Conservation (phyloP, 2,329 filamentous ascomycete genomes). For the Fusarium cyanostomum region DNA sequence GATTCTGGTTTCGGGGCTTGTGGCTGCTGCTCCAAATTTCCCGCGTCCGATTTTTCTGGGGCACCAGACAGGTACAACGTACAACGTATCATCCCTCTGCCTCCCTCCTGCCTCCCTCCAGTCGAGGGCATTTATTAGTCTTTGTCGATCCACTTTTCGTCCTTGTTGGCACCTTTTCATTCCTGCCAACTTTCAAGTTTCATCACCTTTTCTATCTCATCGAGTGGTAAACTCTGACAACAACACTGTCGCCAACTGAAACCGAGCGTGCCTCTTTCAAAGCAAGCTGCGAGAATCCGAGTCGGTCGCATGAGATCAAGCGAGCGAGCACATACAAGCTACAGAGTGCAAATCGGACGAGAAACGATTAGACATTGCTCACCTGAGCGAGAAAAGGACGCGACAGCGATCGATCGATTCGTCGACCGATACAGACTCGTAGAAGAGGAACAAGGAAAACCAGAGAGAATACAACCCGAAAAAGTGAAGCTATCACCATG, state of each 20-base stretch:
- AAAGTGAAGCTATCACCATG: constrained; percentile 64
- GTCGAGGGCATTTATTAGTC: not conserved
- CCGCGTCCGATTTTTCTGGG: not conserved
- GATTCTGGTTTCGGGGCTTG: not conserved
- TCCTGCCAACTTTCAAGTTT: constrained; percentile 16
- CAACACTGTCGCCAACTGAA: not conserved
- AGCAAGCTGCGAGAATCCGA: not conserved
- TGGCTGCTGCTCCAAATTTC: not conserved
- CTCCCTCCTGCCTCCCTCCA: constrained; percentile 1
- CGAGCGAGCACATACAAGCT: constrained; percentile 11
- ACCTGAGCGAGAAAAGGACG: constrained; percentile 30
- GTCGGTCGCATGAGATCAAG: not conserved
- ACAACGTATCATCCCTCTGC: not conserved
- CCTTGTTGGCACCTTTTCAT: constrained; percentile 25
- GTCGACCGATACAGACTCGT: constrained; percentile 9
- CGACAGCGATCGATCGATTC: constrained; percentile 19
- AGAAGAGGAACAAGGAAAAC: constrained; percentile 1
- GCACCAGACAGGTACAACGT: too few species aligned
- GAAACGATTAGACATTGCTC: constrained; percentile 22
- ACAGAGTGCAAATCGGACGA: constrained; percentile 23
- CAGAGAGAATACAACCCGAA: not conserved
- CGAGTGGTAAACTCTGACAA: not conserved
- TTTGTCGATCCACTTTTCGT: constrained; percentile 32
- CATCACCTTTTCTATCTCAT: not conserved
- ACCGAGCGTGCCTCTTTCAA: not conserved